Conservation (phyloP, 306 rosid species). For the Arachis hypogaea region DNA sequence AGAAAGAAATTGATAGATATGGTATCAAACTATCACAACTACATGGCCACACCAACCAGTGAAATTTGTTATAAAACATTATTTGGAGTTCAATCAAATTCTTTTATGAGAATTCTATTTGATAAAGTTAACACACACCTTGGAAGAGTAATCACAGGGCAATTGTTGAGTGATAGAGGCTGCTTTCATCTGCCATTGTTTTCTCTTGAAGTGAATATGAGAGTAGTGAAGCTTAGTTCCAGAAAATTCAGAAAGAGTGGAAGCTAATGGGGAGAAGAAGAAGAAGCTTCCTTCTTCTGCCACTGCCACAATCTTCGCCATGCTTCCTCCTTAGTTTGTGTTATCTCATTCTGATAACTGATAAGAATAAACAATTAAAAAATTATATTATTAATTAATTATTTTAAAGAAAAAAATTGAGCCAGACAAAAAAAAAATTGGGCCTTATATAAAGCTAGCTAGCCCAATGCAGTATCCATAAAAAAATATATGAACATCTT, state of each 20-base stretch:
- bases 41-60: no score
- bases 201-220: slow-evolving; percentile 62
- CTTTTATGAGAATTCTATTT: no score
- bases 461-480: no score
- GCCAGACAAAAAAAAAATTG: no score
- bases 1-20: no score
- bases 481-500: no score
- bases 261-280: slow-evolving; percentile 76
- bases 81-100: no score
- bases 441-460: no score
- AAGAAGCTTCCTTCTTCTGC: slow-evolving; percentile 52
- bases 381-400: no score
- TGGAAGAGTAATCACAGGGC: slow-evolving; percentile 88
- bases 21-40: no score
- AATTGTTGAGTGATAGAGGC: slow-evolving; percentile 74
- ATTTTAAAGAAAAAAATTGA: no score
- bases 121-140: slow-evolving; percentile 42
- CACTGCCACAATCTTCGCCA: slow-evolving; percentile 72
- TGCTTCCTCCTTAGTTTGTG: slow-evolving; percentile 39
- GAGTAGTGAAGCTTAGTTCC: slow-evolving; percentile 68
- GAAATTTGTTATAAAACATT: no score
- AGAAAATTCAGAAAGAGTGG: slow-evolving; percentile 80
- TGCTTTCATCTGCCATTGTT: slow-evolving; percentile 55
- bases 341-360: slow-evolving; percentile 43
- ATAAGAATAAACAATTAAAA: slow-evolving; percentile 49